Evolutionary conservation across 2,329 filamentous ascomycete species (phyloP), one percentile per base, ranked within the genome.

Genomic region (Domatiomyces globalis): DNA sequence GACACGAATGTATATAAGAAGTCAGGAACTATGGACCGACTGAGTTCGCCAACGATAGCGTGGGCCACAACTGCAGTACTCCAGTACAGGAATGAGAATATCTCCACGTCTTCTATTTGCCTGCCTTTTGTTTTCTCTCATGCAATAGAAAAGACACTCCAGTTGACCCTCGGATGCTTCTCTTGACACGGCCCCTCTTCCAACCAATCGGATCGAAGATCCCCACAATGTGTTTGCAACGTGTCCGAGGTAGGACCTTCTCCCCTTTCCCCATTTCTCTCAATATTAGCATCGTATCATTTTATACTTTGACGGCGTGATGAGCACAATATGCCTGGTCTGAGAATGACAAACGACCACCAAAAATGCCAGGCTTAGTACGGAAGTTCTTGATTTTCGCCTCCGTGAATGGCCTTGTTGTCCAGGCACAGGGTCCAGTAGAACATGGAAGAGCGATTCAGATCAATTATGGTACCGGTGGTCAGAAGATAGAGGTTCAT

Each of bases 321-420:
- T 33, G 29, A 9, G 29, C 29, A 10, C 29, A 12, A 33, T 33
- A 12, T 33, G 29, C 29, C 33, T 39, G 15, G 33, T 15, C 33
- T 15, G 33, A 39, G 33, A 39, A 39, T 39, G 12, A 39, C 10
- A 5, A 39, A 15, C 33, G 9, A 15, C 33, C 15, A 10, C 15
- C 29, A 51, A 65, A 48, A 50, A 92, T 94, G 87, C 83, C 87
- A 51, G 76, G 78, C 58, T 72, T 94, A 54, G 81, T 85, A 53
- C 84, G 85, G 65, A 94, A 92, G 69, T 71, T 94, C 51, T 65
- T 88, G 58, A 80, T 95, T 59, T 83, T 83, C 67, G 87, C 88
- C 51, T 81, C 87, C 22, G 79, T 83, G 50, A 88, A 95, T 63
- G 88, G 88, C 52, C 75, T 95, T 49, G 73, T 94, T 57, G 75